These are phyloP conservation scores for Hymenochaete sp. DNA, from an alignment of 1,284 basidiomycete species.

Conservation along the genomic window DNA sequence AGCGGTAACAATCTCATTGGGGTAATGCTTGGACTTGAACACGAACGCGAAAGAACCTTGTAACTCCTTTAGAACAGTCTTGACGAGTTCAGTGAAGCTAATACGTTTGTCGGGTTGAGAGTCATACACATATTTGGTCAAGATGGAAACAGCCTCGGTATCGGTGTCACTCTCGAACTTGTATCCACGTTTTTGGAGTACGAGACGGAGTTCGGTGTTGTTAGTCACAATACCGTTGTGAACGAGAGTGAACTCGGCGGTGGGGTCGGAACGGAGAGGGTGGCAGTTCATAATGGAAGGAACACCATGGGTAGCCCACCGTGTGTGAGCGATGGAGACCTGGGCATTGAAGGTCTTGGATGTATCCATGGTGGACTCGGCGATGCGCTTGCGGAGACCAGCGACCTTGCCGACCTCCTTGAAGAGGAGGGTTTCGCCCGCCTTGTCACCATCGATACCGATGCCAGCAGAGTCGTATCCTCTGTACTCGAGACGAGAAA, in stretches of 20 bases:
- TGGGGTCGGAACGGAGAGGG: constrained; percentile 83
- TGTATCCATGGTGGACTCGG: constrained; percentile 69
- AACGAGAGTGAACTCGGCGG: constrained; percentile 84
- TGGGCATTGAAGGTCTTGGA: constrained; percentile 80
- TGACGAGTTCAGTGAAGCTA: constrained; percentile 88
- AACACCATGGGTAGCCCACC: constrained; percentile 99
- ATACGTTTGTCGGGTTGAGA: constrained; percentile 83
- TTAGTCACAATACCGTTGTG: constrained; percentile 99
- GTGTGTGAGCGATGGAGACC: constrained; percentile 97
- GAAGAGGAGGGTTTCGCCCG: constrained; percentile 77
- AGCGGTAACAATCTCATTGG: constrained; percentile 92
- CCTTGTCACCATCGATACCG: constrained; percentile 89
- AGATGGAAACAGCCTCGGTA: constrained; percentile 94
- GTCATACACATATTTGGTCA: constrained; percentile 96
- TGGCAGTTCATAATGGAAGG: constrained; percentile 90
- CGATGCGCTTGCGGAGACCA: constrained; percentile 88
- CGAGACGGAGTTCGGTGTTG: constrained; percentile 79
- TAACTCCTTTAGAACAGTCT: constrained; percentile 95
- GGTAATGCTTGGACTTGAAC: constrained; percentile 96
- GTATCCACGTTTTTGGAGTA: constrained; percentile 95
- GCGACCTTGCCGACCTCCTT: constrained; percentile 99
- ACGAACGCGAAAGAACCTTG: constrained; percentile 99
- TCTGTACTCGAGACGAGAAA: constrained; percentile 95
- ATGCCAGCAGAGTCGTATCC: constrained; percentile 98
- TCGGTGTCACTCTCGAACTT: constrained; percentile 95